These are phyloP conservation scores for Epithemia pelagica DNA, from an alignment of 108 stramenopile genomes.

Conservation along the genomic window DNA sequence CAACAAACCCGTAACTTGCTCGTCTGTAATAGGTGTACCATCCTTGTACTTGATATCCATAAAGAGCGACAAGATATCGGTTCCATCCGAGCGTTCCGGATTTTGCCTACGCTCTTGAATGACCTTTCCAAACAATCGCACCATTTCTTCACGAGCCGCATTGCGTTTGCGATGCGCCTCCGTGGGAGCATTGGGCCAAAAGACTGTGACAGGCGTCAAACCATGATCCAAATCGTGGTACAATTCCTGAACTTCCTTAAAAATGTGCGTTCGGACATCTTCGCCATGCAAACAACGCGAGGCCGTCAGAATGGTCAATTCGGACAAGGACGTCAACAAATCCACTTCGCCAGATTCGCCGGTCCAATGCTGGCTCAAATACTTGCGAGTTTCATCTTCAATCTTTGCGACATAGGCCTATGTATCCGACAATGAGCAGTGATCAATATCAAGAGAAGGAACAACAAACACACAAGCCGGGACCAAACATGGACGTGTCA, in stretches of 20 bases:
- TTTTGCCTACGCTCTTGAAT: slow-evolving; percentile 81
- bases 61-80: slow-evolving; percentile 94
- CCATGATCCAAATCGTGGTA: slow-evolving; percentile 98
- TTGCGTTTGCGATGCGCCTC: slow-evolving; percentile 78
- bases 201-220: slow-evolving; percentile 95
- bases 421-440: too few relatives aligned
- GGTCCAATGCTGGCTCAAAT: slow-evolving; percentile 60
- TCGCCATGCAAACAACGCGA: slow-evolving; percentile 95
- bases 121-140: slow-evolving; percentile 86
- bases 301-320: slow-evolving; percentile 96
- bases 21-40: slow-evolving; percentile 80
- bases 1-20: slow-evolving; percentile 94
- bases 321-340: slow-evolving; percentile 80
- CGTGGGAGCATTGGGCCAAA: slow-evolving; percentile 94
- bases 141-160: slow-evolving; percentile 86
- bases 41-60: slow-evolving; percentile 99
- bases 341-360: slow-evolving; percentile 75
- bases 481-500: too few relatives aligned
- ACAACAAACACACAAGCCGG: too few relatives aligned
- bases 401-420: slow-evolving; percentile 90
- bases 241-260: slow-evolving; percentile 87
- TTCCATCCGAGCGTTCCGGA: slow-evolving; percentile 71
- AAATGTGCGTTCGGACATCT: slow-evolving; percentile 95
- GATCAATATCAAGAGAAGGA: too few relatives aligned
- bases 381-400: slow-evolving; percentile 83